phyloP scores from a whole-genome alignment of 331 rosid genomes.

The Rhamnella rubrinervis region DNA sequence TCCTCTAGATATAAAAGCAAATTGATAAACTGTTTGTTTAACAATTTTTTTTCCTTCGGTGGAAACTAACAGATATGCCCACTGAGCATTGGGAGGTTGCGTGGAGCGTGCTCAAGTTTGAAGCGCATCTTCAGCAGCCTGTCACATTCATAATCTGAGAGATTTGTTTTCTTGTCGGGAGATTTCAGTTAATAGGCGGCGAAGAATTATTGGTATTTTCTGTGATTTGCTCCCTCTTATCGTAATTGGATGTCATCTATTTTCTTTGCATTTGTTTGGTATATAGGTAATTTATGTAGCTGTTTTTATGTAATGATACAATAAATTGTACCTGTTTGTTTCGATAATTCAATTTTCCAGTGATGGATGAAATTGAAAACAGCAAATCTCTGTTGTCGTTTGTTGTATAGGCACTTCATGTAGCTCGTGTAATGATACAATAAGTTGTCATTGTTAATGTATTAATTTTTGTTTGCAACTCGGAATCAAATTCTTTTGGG shows the following conservation, averaged over 20 bases:
- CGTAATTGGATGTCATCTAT: constrained; percentile 37
- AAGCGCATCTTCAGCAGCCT: constrained; percentile 97
- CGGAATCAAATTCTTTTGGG: not conserved
- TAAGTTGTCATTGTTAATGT: constrained; percentile 17
- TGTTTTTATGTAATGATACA: constrained; percentile 17
- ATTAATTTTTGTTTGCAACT: constrained; percentile 15
- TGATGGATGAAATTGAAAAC: not conserved
- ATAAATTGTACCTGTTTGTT: constrained; percentile 1
- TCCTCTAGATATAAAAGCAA: no score
- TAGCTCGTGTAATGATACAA: constrained; percentile 29
- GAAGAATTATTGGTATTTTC: constrained; percentile 25
- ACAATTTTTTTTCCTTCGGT: not conserved
- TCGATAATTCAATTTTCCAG: not conserved
- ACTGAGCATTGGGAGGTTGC: constrained; percentile 70
- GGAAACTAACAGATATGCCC: constrained; percentile 54
- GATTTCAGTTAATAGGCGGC: constrained; percentile 22
- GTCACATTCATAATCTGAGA: constrained; percentile 46
- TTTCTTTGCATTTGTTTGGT: constrained; percentile 31
- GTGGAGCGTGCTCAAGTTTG: constrained; percentile 74
- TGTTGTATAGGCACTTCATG: constrained; percentile 26
- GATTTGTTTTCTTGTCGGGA: constrained; percentile 2
- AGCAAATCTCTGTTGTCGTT: not conserved
- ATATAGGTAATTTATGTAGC: constrained; percentile 31
- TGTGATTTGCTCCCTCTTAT: constrained; percentile 22
- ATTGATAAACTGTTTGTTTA: not conserved